phyloP scores from a whole-genome alignment of 2,329 filamentous ascomycete genomes.

The Aaosphaeria arxii region DNA sequence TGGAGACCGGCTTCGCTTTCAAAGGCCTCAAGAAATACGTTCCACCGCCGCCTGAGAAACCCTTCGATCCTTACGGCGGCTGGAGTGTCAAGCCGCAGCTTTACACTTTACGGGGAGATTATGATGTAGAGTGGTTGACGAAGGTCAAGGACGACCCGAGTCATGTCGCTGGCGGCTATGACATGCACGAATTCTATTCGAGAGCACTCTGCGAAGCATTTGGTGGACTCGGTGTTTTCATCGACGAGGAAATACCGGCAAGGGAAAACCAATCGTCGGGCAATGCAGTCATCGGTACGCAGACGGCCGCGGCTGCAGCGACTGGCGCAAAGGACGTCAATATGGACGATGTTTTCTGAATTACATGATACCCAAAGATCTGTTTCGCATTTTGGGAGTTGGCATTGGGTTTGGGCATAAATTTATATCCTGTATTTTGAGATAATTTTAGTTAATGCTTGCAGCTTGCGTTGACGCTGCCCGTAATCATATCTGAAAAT shows the following conservation, averaged over 20 bases:
- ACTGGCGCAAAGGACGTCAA: slow-evolving; percentile 56
- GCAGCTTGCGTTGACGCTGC: no score
- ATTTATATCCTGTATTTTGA: no score
- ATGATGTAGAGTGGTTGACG: slow-evolving; percentile 73
- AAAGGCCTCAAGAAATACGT: slow-evolving; percentile 71
- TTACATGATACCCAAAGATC: slow-evolving; percentile 30
- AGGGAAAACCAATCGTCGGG: slow-evolving; percentile 33
- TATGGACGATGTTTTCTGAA: slow-evolving; percentile 44
- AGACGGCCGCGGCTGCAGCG: slow-evolving; percentile 50
- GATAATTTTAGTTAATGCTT: no score
- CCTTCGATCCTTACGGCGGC: slow-evolving; percentile 87
- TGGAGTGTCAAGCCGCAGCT: slow-evolving; percentile 63
- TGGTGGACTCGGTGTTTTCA: slow-evolving; percentile 80
- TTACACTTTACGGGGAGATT: slow-evolving; percentile 66
- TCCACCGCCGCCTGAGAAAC: slow-evolving; percentile 62
- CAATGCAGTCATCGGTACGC: slow-evolving; percentile 28
- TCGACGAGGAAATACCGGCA: slow-evolving; percentile 66
- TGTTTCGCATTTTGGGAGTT: not conserved
- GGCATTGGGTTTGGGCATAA: not conserved
- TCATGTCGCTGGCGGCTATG: slow-evolving; percentile 78
- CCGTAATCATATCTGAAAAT: no score
- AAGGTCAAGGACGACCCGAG: slow-evolving; percentile 62
- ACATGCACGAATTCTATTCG: slow-evolving; percentile 75
- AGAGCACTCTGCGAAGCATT: slow-evolving; percentile 86
- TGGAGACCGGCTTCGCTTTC: slow-evolving; percentile 56